These are phyloP conservation scores for Xylariaceae sp. DNA, from an alignment of 2,329 filamentous ascomycete genomes.

Conservation along the genomic window DNA sequence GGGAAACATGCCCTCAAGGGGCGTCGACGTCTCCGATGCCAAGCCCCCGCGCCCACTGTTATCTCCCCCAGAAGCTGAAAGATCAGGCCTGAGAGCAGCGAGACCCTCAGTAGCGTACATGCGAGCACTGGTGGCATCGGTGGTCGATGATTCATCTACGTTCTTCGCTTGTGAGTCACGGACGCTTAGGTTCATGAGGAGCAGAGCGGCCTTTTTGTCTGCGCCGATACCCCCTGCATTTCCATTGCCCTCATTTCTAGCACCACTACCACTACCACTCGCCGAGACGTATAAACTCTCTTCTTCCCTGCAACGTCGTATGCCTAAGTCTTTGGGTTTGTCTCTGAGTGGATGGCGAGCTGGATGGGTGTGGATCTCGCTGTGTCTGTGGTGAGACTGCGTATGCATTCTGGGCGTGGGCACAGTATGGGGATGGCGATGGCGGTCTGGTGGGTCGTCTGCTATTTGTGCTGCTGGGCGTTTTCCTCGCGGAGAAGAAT, in stretches of 20 bases:
- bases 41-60: not conserved
- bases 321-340: not conserved
- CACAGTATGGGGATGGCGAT: not conserved
- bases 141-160: not conserved
- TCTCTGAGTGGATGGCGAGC: not conserved
- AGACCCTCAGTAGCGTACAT: no score
- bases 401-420: no score
- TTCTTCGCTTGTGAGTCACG: slow-evolving; percentile 27
- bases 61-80: not conserved
- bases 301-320: slow-evolving; percentile 14
- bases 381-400: slow-evolving; percentile 10
- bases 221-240: no score
- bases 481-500: slow-evolving; percentile 18
- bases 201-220: slow-evolving; percentile 44
- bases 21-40: slow-evolving; percentile 19
- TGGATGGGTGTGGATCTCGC: slow-evolving; percentile 6
- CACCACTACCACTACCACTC: no score
- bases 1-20: slow-evolving; percentile 24
- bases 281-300: not conserved
- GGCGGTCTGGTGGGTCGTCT: slow-evolving; percentile 1
- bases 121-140: not conserved
- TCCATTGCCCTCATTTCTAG: no score
- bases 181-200: slow-evolving; percentile 46
- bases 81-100: no score
- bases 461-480: slow-evolving; percentile 27